Evolutionary conservation across 768 basidiomycete species (phyloP), one percentile per base, ranked within the genome.

Genomic region (Lactarius pseudohatsudake): DNA sequence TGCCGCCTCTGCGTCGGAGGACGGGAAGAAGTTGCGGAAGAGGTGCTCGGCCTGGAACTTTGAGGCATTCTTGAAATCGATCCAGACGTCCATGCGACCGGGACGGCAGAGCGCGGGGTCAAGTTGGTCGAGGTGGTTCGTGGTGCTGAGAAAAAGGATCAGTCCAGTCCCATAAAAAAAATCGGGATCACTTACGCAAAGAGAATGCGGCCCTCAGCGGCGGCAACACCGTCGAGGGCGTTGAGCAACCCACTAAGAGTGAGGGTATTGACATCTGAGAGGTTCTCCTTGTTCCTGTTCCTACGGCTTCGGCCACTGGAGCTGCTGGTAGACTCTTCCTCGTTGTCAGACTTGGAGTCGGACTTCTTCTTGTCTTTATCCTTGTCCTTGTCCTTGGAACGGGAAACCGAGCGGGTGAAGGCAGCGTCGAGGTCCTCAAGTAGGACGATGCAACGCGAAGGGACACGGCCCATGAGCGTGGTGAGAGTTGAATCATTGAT

Each of bases 401-500:
- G 85, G 20, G 82, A 81, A 3, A 86, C 84, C 69, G 88, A 91
- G 59, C 92, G 83, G 18, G 90, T 89, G 74, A 94, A 94, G 0
- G 92, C 92, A 0, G 93, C 93, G 72, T 94, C 92, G 55, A 96
- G 85, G 75, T 96, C 94, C 75, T 96, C 94, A 26, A 96, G 83
- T 13, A 96, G 82, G 62, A 96, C 86, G 54, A 96, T 91, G 74
- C 90, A 92, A 20, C 88, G 86, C 40, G 90, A 86, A 3, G 93
- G 92, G 6, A 95, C 92, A 43, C 89, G 86, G 34, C 92, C 90
- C 88, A 96, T 92, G 43, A 96, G 84, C 11, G 89, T 88, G 28
- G 87, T 90, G 34, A 96, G 81, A 10, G 92, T 93, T 69, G 87
- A 87, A 74, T 96, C 94, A 66, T 89, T 90, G 74, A 94, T 90